Conservation (phyloP, 352 stramenopile genomes). For the Globisporangium camurandrum region DNA sequence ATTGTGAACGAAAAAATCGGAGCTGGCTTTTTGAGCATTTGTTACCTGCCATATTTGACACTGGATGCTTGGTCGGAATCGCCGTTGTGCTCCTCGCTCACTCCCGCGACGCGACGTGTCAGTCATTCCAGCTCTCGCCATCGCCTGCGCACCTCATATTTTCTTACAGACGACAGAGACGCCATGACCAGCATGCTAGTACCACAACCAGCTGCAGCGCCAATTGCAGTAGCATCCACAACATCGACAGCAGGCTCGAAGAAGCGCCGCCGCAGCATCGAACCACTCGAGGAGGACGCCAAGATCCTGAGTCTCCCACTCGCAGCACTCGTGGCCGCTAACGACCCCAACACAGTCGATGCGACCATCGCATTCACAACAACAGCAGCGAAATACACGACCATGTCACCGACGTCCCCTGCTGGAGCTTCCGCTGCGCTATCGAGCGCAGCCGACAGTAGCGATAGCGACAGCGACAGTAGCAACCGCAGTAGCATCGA, state of each 20-base stretch:
- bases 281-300: constrained; percentile 39
- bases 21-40: too few relatives aligned
- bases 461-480: too few relatives aligned
- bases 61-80: not conserved
- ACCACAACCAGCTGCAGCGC: constrained; percentile 11
- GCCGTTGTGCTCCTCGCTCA: not conserved
- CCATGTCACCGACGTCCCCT: constrained; percentile 7
- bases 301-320: constrained; percentile 52
- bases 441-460: too few relatives aligned
- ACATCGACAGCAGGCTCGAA: constrained; percentile 19
- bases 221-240: not conserved
- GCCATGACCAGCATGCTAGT: constrained; percentile 40
- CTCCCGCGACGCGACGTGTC: too few relatives aligned
- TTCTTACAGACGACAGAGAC: not conserved
- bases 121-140: constrained; percentile 13
- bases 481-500: constrained; percentile 15
- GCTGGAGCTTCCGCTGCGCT: too few relatives aligned
- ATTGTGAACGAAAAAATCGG: too few relatives aligned
- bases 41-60: too few relatives aligned
- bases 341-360: constrained; percentile 6
- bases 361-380: constrained; percentile 10
- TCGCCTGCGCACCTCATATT: constrained; percentile 1
- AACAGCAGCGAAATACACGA: constrained; percentile 8
- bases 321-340: constrained; percentile 9
- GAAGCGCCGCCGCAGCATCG: constrained; percentile 63